Evolutionary conservation across 148 eudicot genomes (phyloP).

Genomic region (Silene uniflora): DNA sequence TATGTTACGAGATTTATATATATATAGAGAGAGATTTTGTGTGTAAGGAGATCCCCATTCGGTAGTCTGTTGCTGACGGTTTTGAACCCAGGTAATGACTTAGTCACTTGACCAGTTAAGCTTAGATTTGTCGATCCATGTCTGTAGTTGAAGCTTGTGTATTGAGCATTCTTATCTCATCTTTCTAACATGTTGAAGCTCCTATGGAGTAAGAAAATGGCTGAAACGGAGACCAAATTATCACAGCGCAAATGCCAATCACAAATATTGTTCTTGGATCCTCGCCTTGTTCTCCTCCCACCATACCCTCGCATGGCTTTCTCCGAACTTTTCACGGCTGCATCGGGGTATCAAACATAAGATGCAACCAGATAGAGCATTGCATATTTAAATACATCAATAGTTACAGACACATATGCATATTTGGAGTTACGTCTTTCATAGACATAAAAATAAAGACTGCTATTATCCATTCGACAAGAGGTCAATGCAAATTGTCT

Average conservation of each 20-base stretch:
- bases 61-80: too few relatives aligned
- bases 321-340: too few relatives aligned
- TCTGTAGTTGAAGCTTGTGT: slow-evolving; percentile 18
- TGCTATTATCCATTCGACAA: too few relatives aligned
- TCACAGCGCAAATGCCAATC: slow-evolving; percentile 21
- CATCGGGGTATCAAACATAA: slow-evolving; percentile 4
- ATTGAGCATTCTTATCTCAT: slow-evolving; percentile 14
- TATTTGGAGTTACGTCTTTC: too few relatives aligned
- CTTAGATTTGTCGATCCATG: background rate
- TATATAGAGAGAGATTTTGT: too few relatives aligned
- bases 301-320: slow-evolving; percentile 79
- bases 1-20: background rate
- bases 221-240: background rate
- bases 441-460: too few relatives aligned
- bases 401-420: background rate
- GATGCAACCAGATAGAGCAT: slow-evolving; percentile 7
- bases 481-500: too few relatives aligned
- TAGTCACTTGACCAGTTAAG: too few relatives aligned
- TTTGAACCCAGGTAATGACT: too few relatives aligned
- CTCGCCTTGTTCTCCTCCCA: slow-evolving; percentile 90
- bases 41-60: too few relatives aligned
- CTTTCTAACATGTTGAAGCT: slow-evolving; percentile 8
- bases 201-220: slow-evolving; percentile 3
- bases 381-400: background rate
- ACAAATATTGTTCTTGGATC: slow-evolving; percentile 87